phyloP scores from a whole-genome alignment of 2,329 filamentous ascomycete species.

The Dothistroma septosporum region DNA sequence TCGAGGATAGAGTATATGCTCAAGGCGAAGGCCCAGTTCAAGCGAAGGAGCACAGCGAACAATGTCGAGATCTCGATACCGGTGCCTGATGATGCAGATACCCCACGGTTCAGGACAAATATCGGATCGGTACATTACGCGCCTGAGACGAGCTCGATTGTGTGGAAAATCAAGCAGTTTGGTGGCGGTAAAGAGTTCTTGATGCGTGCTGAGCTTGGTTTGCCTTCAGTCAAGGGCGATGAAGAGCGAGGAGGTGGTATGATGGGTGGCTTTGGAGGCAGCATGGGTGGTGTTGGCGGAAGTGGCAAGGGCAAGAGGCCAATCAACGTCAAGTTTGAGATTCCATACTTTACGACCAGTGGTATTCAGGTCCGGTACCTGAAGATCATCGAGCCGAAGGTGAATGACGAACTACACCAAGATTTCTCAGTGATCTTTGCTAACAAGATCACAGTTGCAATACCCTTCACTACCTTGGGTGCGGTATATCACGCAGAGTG shows the following conservation, averaged over 20 bases:
- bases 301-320: constrained; percentile 93
- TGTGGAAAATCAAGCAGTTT: constrained; percentile 99
- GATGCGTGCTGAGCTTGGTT: constrained; percentile 92
- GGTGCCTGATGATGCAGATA: constrained; percentile 94
- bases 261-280: constrained; percentile 95
- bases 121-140: constrained; percentile 97
- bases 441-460: constrained; percentile 67
- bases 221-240: constrained; percentile 90
- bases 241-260: constrained; percentile 87
- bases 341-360: constrained; percentile 99
- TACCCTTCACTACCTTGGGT: constrained; percentile 98
- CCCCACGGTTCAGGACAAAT: constrained; percentile 92
- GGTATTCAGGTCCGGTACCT: constrained; percentile 97
- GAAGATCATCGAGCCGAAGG: constrained; percentile 99
- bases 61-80: constrained; percentile 98
- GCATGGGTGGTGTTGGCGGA: constrained; percentile 82
- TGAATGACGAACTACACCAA: constrained; percentile 39
- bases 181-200: constrained; percentile 97
- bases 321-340: constrained; percentile 99
- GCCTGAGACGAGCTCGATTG: constrained; percentile 92
- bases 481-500: constrained; percentile 95
- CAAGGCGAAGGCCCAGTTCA: constrained; percentile 96
- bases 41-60: constrained; percentile 93
- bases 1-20: constrained; percentile 98
- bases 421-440: constrained; percentile 6